These are phyloP conservation scores for Gastrolobium bilobum DNA, from an alignment of 306 rosid genomes.

Conservation along the genomic window DNA sequence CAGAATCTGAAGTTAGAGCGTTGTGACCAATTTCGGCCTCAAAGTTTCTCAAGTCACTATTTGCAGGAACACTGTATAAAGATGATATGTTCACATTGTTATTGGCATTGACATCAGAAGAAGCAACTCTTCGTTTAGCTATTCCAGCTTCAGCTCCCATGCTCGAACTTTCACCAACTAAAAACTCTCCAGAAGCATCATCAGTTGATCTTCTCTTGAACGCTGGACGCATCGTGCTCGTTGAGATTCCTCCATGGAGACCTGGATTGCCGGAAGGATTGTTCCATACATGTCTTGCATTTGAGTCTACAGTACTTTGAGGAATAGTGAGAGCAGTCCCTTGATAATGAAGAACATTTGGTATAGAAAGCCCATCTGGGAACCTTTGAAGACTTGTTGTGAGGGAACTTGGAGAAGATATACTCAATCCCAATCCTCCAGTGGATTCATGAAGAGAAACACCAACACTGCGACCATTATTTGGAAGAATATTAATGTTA, in stretches of 20 bases:
- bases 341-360: not conserved
- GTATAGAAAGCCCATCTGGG: not conserved
- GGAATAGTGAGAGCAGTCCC: not conserved
- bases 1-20: no score
- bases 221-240: not conserved
- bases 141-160: not conserved
- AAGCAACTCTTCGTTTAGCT: conserved; percentile 7
- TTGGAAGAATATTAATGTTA: no score
- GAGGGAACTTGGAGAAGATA: not conserved
- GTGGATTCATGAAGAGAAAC: no score
- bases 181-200: not conserved
- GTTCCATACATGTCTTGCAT: no score
- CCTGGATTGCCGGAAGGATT: no score
- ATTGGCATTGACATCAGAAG: not conserved
- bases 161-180: conserved; percentile 38
- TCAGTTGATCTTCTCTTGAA: conserved; percentile 45
- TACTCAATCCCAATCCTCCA: not conserved
- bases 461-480: no score
- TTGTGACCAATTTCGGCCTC: no score
- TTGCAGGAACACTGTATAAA: no score
- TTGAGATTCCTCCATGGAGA: not conserved
- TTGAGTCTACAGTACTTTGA: no score
- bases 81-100: conserved; percentile 23
- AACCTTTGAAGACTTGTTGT: not conserved
- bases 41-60: no score